Base-by-base conservation (phyloP, 2,329 filamentous ascomycete species). In the Keithomyces neogunnii region DNA sequence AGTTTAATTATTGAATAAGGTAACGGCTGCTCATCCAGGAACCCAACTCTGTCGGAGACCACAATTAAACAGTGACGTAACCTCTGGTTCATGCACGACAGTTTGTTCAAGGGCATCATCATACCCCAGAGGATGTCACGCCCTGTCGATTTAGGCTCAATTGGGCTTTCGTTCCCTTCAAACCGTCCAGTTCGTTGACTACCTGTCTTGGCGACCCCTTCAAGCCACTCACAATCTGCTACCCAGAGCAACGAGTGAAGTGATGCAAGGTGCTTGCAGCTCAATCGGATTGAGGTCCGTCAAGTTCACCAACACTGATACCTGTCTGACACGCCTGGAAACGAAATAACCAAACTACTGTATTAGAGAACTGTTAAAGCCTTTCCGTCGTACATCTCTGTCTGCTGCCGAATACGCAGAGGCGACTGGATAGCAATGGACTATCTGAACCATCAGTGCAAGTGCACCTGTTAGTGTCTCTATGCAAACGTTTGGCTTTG, bases 11-110 rank as follows among this genome's bases (percentile, higher is more conserved):
- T 3, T 42, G 29, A 28, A 31, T 19, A 19, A 19, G 19, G 19
- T 19, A 32, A 5, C 29, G 3, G 29, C 9, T 28, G 13, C 44
- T 45, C 49, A 31, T 48, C 35, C 13, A 6, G 40, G 35, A 26
- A 13, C n/a, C 11, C 26, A 28, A 45, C 48, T 31, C 33, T 7
- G 42, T n/a, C 8, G 50, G 30, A 48, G 39, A 51, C 45, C 38
- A 44, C 32, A 48, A 51, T 51, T 45, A 48, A 48, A 51, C 50
- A 51, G 4, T 44, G 32, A 38, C 50, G 50, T 19, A 19, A 19
- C 19, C 19, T 19, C 50, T 45, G 31, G 19, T 9, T 7, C 30
- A 40, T 30, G 30, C 36, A 7, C 19, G 38, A 40, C 28, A 30
- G 47, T 28, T 13, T 32, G 36, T 35, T 26, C 30, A 39, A 40